Conservation (phyloP, 2,329 filamentous ascomycete species). For the Phaeosphaeriaceae sp. region DNA sequence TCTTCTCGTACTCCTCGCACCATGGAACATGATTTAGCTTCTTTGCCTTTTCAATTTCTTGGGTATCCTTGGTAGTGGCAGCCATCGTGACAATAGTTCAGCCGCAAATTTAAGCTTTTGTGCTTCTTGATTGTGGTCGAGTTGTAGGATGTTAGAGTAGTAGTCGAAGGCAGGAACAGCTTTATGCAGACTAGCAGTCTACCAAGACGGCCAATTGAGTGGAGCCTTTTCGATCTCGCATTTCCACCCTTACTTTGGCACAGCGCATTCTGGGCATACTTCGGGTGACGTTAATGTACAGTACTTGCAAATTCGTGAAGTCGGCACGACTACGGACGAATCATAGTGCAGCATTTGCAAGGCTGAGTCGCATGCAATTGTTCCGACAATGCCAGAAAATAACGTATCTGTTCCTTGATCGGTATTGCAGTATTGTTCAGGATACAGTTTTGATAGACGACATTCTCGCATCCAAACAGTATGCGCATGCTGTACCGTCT, state of each 20-base stretch:
- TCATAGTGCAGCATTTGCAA: neutral
- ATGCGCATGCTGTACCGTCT: no score
- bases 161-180: neutral
- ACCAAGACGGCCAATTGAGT: neutral
- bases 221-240: slow-evolving; percentile 18
- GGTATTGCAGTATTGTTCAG: neutral
- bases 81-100: slow-evolving; percentile 40
- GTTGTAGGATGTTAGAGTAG: neutral
- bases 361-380: neutral
- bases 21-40: slow-evolving; percentile 61
- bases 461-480: neutral
- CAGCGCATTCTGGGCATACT: neutral
- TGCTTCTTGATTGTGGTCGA: neutral
- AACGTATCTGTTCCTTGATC: neutral
- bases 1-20: slow-evolving; percentile 68
- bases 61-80: slow-evolving; percentile 51
- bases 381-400: neutral
- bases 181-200: neutral
- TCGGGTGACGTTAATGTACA: neutral
- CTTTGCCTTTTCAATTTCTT: slow-evolving; percentile 56
- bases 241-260: slow-evolving; percentile 17
- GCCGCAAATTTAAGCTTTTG: neutral
- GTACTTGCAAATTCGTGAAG: neutral
- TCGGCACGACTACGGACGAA: slow-evolving; percentile 16
- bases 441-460: neutral